Percentiles rank a stretch among this genome's conserved stretches.
Conservation (phyloP, 169 alveolate species). For the Plasmodium inui region DNA sequence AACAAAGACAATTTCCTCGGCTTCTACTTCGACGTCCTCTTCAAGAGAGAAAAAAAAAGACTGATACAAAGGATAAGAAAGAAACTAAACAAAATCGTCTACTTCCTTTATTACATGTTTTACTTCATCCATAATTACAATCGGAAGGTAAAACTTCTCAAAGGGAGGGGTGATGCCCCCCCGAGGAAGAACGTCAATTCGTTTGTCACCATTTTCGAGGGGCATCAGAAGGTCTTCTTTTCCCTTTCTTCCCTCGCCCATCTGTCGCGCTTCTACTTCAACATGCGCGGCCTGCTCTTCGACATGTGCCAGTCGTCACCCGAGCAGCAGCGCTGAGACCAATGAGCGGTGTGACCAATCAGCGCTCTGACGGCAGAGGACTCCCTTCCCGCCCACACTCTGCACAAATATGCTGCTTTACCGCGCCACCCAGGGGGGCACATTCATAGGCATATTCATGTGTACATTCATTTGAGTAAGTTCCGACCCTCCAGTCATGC, state of each 20-base stretch:
- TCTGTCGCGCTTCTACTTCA: background rate
- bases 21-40: slow-evolving; percentile 47
- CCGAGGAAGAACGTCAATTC: background rate
- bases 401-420: background rate
- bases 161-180: background rate
- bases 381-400: background rate
- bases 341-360: background rate
- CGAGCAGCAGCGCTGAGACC: background rate
- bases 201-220: background rate
- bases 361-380: background rate
- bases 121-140: slow-evolving; percentile 52
- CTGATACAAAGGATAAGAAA: slow-evolving; percentile 19
- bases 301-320: background rate
- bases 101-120: slow-evolving; percentile 38
- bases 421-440: background rate
- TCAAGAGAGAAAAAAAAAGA: slow-evolving; percentile 48
- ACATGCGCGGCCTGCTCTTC: background rate
- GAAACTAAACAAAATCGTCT: background rate
- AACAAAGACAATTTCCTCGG: slow-evolving; percentile 40
- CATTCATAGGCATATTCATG: background rate
- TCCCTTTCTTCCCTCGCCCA: background rate
- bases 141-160: background rate
- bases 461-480: background rate
- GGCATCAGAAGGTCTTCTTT: background rate
- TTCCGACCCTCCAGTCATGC: background rate